Conservation (phyloP, 2,329 filamentous ascomycete species). For the Fusarium nygamai region DNA sequence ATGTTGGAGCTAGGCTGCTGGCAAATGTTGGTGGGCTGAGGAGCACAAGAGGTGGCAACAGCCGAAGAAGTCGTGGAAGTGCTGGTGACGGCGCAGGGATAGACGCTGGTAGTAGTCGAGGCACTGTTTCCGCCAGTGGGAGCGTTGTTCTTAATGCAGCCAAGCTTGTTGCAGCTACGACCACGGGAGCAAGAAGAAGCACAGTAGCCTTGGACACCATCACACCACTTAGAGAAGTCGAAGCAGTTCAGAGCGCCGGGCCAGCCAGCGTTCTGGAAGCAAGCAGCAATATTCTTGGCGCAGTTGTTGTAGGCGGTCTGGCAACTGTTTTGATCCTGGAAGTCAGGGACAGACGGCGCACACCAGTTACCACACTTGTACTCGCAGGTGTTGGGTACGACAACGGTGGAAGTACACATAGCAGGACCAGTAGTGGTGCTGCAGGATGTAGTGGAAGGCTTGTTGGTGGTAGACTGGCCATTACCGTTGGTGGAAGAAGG, state of each 20-base stretch:
- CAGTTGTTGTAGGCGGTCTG: conserved; percentile 55
- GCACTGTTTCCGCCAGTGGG: conserved; percentile 50
- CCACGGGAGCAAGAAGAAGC: conserved; percentile 46
- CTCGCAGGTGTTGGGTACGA: conserved; percentile 60
- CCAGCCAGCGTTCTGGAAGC: conserved; percentile 62
- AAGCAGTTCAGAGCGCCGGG: conserved; percentile 61
- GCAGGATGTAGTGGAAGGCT: conserved; percentile 32
- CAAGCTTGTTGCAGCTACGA: conserved; percentile 53
- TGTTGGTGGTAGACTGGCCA: conserved; percentile 14
- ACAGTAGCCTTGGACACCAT: conserved; percentile 58
- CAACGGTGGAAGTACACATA: conserved; percentile 60
- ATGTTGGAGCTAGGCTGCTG: conserved; percentile 63
- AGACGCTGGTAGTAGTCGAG: conserved; percentile 49
- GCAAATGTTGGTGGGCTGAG: conserved; percentile 63
- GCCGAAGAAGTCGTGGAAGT: conserved; percentile 46
- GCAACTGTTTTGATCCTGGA: conserved; percentile 55
- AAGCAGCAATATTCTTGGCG: conserved; percentile 58
- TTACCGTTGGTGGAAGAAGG: conserved; percentile 31
- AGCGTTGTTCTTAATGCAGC: conserved; percentile 55
- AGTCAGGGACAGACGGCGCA: conserved; percentile 60
- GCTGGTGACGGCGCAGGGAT: conserved; percentile 46
- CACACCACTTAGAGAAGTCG: conserved; percentile 61
- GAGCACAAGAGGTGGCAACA: conserved; percentile 51
- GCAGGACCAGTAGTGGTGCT: conserved; percentile 51
- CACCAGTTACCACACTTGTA: conserved; percentile 66